Percentiles rank a stretch among this genome's conserved stretches.
These are phyloP conservation scores for Gloeopeniophorella convolvens DNA, from an alignment of 768 basidiomycete genomes.

Conservation along the genomic window DNA sequence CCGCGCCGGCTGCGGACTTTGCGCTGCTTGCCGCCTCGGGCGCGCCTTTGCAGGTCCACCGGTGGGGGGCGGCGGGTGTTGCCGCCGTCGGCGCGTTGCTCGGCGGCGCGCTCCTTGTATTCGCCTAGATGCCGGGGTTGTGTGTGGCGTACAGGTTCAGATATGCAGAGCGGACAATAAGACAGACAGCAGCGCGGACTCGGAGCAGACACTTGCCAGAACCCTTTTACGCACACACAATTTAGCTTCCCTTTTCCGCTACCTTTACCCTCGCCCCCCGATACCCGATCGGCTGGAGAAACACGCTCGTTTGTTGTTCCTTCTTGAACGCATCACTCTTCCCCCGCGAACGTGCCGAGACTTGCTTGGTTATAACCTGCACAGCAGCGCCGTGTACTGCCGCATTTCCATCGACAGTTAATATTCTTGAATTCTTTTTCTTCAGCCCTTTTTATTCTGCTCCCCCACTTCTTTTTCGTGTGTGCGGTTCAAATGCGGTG, in stretches of 20 bases:
- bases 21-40: not conserved
- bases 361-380: too few species aligned
- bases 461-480: too few species aligned
- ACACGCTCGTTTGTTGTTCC: conserved; percentile 16
- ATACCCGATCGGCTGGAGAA: conserved; percentile 15
- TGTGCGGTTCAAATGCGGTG: too few species aligned
- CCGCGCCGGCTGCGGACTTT: not conserved
- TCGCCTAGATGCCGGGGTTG: not conserved
- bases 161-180: conserved; percentile 5
- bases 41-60: not conserved
- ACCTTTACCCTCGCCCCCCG: conserved; percentile 1
- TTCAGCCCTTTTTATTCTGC: too few species aligned
- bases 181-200: too few species aligned
- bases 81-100: conserved; percentile 2
- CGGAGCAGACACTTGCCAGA: conserved; percentile 10
- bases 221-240: not conserved
- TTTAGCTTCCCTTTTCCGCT: not conserved
- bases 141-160: too few species aligned
- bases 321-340: too few species aligned
- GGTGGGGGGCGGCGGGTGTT: not conserved
- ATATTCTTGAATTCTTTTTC: too few species aligned
- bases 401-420: too few species aligned
- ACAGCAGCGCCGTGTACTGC: too few species aligned
- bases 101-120: not conserved
- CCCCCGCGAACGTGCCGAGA: too few species aligned